Evolutionary conservation across 495 filamentous ascomycete species (phyloP), one percentile per base, ranked within the genome.

Genomic region (Aspergillus saccharolyticus): DNA sequence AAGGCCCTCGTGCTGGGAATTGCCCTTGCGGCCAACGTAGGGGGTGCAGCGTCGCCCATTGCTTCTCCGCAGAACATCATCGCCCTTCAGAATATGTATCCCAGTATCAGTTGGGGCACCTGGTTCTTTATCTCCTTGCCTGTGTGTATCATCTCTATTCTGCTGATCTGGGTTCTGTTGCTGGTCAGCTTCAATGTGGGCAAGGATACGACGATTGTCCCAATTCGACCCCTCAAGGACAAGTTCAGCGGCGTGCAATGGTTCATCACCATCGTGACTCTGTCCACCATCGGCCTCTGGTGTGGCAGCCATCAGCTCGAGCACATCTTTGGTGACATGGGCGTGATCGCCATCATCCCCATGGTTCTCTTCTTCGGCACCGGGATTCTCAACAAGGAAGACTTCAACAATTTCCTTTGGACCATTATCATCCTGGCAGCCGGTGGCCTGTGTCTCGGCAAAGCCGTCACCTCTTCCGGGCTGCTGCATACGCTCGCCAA

Each of bases 401-500:
- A 99, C 70, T 99, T 99, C 68, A 99, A 99, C 78, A 99, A 99
- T 67, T 99, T 99, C 74, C 87, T 97, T 30, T 99, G 94, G 94
- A 99, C 94, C 22, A 97, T 99, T 73, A 97, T 99, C 75, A 97
- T 99, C 64, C 85, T 99, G 18, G 94, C 94, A 0, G 94, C 95
- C 16, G 94, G 94, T 43, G 94, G 94, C 2, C 76, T 99, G 12
- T 88, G 91, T 4, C 85, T 99, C 1, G 94, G 94, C 43, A 97
- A 96, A 71, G 90, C 95, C 0, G 94, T 99, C 62, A 93, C 89
- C 51, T 91, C 87, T 9, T 96, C 91, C 0, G 94, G 94, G 0
- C 77, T 99, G n/a, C 80, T 99, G 53, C 88, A 96, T 64, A 91
- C 90, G 15, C 88, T 97, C 53, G 92, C 95, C 9, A 70, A 73